Evolutionary conservation across 192 early-diverging fungal species (phyloP).

Genomic region (Linnemannia exigua): DNA sequence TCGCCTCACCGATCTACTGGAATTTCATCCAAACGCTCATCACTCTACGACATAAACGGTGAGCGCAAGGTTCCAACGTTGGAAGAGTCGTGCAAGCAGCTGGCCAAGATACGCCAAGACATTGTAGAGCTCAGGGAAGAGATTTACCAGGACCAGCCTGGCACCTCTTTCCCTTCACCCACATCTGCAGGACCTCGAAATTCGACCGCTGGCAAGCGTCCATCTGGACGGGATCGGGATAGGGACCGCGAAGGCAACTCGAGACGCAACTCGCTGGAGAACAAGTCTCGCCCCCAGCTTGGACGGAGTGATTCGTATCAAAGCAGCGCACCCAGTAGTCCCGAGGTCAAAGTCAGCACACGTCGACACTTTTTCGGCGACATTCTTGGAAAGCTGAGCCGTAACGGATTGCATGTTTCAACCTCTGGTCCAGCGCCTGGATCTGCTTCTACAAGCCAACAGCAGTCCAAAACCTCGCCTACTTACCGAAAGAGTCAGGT

Average conservation of each 20-base stretch:
- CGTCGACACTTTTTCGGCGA: constrained; percentile 26
- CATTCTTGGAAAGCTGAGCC: constrained; percentile 34
- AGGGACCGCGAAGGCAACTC: constrained; percentile 11
- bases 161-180: neutral
- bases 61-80: constrained; percentile 32
- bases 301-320: constrained; percentile 23
- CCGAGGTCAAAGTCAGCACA: constrained; percentile 25
- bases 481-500: constrained; percentile 10
- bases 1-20: constrained; percentile 34
- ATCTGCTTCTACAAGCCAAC: neutral
- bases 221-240: constrained; percentile 13
- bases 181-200: neutral
- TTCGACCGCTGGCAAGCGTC: neutral
- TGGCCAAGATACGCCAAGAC: constrained; percentile 47
- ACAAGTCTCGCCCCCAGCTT: constrained; percentile 15
- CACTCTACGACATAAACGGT: constrained; percentile 23
- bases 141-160: constrained; percentile 40
- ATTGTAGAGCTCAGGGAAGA: constrained; percentile 44
- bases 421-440: neutral
- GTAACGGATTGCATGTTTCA: constrained; percentile 16
- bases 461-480: neutral
- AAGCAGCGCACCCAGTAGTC: constrained; percentile 26
- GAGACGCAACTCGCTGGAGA: constrained; percentile 33
- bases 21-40: constrained; percentile 41
- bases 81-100: constrained; percentile 47